Evolutionary conservation across 768 basidiomycete species (phyloP).

Genomic region (Gautieria morchelliformis): DNA sequence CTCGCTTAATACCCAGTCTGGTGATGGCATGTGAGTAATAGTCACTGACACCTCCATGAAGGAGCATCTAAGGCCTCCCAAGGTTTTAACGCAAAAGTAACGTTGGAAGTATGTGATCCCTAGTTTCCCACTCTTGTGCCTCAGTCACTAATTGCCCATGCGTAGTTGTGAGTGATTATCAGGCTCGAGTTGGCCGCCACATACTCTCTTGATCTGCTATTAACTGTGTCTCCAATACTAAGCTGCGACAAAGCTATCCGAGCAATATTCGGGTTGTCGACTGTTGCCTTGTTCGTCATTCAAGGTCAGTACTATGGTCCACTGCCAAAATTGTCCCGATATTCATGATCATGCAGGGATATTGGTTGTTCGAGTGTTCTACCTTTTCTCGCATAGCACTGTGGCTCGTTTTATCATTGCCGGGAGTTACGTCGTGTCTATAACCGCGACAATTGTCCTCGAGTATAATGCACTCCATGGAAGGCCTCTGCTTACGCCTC

Average conservation of each 20-base stretch:
- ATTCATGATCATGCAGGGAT: not conserved
- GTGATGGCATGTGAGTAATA: not conserved
- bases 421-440: not conserved
- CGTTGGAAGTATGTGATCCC: not conserved
- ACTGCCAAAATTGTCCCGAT: not conserved
- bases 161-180: not conserved
- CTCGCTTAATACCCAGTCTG: not conserved
- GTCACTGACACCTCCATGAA: not conserved
- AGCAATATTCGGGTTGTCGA: not conserved
- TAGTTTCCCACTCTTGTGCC: not conserved
- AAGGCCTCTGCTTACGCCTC: not conserved
- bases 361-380: not conserved
- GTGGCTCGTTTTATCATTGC: not conserved
- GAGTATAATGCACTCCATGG: not conserved
- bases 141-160: not conserved
- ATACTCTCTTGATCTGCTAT: not conserved
- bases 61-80: not conserved
- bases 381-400: not conserved
- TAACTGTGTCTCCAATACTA: not conserved
- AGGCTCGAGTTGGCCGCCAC: not conserved
- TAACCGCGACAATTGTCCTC: not conserved
- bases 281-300: not conserved
- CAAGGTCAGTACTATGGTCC: not conserved
- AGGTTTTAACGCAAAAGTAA: not conserved
- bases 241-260: not conserved